Conservation (phyloP, 2,329 filamentous ascomycete genomes). For the Aspergillaceae sp. region DNA sequence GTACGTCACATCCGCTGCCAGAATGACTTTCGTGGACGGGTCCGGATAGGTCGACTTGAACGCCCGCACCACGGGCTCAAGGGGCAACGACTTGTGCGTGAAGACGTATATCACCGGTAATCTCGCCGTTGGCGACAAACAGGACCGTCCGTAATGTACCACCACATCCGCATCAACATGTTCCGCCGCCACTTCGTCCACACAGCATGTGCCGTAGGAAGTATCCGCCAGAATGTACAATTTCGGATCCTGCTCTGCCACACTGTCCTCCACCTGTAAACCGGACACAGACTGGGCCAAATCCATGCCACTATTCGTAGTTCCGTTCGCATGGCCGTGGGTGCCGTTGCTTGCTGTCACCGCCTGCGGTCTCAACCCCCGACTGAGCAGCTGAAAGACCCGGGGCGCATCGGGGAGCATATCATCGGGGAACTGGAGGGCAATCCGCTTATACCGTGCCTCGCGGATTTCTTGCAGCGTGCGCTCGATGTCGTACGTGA, state of each 20-base stretch:
- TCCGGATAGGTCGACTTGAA: slow-evolving; percentile 64
- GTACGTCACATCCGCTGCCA: slow-evolving; percentile 89
- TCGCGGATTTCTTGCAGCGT: slow-evolving; percentile 68
- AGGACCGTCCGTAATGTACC: slow-evolving; percentile 88
- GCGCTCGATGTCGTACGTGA: slow-evolving; percentile 76
- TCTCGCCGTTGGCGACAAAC: slow-evolving; percentile 78
- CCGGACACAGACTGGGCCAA: slow-evolving; percentile 20
- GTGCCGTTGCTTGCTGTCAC: slow-evolving; percentile 8
- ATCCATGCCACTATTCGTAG: slow-evolving; percentile 2
- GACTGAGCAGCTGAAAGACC: slow-evolving; percentile 60
- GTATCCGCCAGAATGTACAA: slow-evolving; percentile 90
- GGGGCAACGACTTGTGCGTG: slow-evolving; percentile 62
- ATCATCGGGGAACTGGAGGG: slow-evolving; percentile 89
- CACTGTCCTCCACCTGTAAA: slow-evolving; percentile 16
- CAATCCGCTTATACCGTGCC: slow-evolving; percentile 66
- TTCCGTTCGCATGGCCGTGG: slow-evolving; percentile 8
- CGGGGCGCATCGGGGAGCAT: slow-evolving; percentile 82
- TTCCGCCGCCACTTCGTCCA: slow-evolving; percentile 93
- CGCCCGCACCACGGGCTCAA: slow-evolving; percentile 48
- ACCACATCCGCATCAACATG: slow-evolving; percentile 85
- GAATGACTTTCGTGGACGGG: slow-evolving; percentile 55
- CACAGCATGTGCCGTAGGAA: slow-evolving; percentile 93
- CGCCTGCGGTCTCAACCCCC: slow-evolving; percentile 37
- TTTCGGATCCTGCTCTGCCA: slow-evolving; percentile 22
- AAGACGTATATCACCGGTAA: slow-evolving; percentile 88